These are phyloP conservation scores for Nitzschia sp. DNA, from an alignment of 108 stramenopile species.

Conservation along the genomic window DNA sequence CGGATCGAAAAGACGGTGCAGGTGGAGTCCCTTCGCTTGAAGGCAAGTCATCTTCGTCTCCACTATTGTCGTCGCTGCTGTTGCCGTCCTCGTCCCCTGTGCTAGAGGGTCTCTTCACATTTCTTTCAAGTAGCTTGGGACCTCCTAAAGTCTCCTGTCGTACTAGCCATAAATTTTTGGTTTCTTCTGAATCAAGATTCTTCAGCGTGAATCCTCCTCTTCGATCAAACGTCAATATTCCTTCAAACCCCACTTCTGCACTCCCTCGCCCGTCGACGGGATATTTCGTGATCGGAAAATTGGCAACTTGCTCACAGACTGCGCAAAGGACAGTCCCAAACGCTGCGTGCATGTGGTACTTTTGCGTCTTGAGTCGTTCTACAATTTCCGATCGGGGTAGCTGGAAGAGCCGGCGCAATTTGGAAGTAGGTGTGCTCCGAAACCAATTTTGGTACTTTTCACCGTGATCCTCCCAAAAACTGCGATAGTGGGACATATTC, in stretches of 20 bases:
- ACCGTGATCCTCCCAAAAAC: constrained; percentile 58
- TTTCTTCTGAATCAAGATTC: constrained; percentile 27
- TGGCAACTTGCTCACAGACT: constrained; percentile 56
- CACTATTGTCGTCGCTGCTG: constrained; percentile 31
- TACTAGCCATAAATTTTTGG: constrained; percentile 23
- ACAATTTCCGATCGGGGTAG: constrained; percentile 65
- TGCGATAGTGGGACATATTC: constrained; percentile 63
- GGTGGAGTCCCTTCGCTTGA: constrained; percentile 11
- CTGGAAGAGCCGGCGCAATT: constrained; percentile 54
- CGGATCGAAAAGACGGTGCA: constrained; percentile 63
- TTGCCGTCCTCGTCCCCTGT: constrained; percentile 40
- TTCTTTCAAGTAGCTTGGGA: constrained; percentile 67
- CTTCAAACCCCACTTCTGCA: constrained; percentile 66
- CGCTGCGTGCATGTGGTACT: constrained; percentile 71
- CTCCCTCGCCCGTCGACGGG: constrained; percentile 64
- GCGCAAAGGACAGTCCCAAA: constrained; percentile 74
- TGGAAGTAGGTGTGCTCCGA: constrained; percentile 22
- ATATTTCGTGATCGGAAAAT: constrained; percentile 75
- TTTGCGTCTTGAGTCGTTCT: constrained; percentile 51
- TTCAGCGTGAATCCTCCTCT: constrained; percentile 72
- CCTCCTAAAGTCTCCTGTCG: constrained; percentile 60
- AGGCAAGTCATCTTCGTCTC: constrained; percentile 21
- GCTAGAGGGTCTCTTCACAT: constrained; percentile 18
- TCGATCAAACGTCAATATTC: constrained; percentile 51
- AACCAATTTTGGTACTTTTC: constrained; percentile 42